A percentile compares a stretch with the other conserved stretches of the same genome.
Evolutionary conservation across 1,139 yeast genomes (phyloP).

Genomic region (Arxiozyma slooffiae): DNA sequence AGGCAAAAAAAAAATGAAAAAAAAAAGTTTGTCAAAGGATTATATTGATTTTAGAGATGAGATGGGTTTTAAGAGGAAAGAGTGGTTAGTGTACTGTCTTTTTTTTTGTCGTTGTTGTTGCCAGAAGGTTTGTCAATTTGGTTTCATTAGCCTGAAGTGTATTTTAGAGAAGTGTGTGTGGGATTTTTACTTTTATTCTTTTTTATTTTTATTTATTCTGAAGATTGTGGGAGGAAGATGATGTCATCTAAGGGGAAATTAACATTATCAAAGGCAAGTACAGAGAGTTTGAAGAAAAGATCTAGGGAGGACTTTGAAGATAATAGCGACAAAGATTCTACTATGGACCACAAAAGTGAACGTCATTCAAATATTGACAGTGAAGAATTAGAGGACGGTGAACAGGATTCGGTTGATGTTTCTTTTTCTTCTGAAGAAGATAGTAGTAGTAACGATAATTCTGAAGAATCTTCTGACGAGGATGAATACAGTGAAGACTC

Average conservation of each 20-base stretch:
- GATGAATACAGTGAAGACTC: conserved; percentile 29
- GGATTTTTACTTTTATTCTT: too few relatives aligned
- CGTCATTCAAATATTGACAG: background rate
- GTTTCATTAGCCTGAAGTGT: background rate
- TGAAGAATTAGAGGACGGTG: conserved; percentile 11
- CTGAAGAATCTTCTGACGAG: conserved; percentile 18
- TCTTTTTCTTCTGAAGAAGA: conserved; percentile 11
- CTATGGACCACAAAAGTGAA: background rate
- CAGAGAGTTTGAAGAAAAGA: background rate
- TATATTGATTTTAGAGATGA: background rate
- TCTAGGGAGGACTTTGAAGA: conserved; percentile 1
- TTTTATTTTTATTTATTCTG: too few relatives aligned
- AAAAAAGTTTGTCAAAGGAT: background rate
- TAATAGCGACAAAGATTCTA: background rate
- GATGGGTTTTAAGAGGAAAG: too few relatives aligned
- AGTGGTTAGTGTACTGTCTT: too few relatives aligned
- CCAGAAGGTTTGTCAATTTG: background rate
- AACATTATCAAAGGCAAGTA: background rate
- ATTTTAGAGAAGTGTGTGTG: background rate
- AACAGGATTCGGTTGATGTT: conserved; percentile 10
- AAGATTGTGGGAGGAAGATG: background rate
- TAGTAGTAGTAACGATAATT: conserved; percentile 10
- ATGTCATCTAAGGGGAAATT: conserved; percentile 2
- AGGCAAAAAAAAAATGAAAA: background rate
- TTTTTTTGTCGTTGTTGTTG: too few relatives aligned